Evolutionary conservation across 1,284 basidiomycete genomes (phyloP).

Genomic region (Kwoniella shivajii): DNA sequence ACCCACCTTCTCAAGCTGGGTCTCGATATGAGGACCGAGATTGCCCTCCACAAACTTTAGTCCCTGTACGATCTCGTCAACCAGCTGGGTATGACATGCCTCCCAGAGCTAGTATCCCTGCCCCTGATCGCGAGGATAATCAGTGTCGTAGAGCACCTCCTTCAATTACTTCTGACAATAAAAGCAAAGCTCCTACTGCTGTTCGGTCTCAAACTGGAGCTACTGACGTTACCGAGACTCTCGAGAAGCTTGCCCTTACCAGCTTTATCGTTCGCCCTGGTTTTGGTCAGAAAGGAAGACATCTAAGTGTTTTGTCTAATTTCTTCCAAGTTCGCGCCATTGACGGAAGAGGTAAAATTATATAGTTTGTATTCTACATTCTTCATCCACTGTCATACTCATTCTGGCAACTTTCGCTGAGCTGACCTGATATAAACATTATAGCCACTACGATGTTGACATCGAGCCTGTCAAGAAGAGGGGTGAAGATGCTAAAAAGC

Average conservation of each 20-base stretch:
- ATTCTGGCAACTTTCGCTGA: neutral
- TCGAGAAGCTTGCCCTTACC: conserved; percentile 28
- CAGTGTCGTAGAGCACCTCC: neutral
- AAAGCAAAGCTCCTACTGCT: neutral
- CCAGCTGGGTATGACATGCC: too few species aligned
- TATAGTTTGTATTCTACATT: conserved; percentile 34
- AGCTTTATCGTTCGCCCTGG: conserved; percentile 42
- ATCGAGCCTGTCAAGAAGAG: conserved; percentile 45
- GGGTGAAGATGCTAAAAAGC: conserved; percentile 34
- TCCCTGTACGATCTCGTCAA: too few species aligned
- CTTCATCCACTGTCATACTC: too few species aligned
- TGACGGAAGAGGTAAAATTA: conserved; percentile 33
- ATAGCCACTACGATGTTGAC: conserved; percentile 50
- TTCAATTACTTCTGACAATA: neutral
- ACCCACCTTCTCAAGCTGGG: neutral
- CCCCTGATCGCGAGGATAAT: neutral
- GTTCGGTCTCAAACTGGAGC: neutral
- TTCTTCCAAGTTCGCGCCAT: conserved; percentile 37
- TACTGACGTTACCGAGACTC: conserved; percentile 16
- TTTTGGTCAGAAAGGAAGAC: conserved; percentile 28
- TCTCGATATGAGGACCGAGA: too few species aligned
- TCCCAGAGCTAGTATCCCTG: neutral
- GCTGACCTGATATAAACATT: neutral
- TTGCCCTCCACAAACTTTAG: too few species aligned
- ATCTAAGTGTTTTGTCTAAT: conserved; percentile 33